phyloP scores from a whole-genome alignment of 2,329 filamentous ascomycete species.

The Capronia coronata region DNA sequence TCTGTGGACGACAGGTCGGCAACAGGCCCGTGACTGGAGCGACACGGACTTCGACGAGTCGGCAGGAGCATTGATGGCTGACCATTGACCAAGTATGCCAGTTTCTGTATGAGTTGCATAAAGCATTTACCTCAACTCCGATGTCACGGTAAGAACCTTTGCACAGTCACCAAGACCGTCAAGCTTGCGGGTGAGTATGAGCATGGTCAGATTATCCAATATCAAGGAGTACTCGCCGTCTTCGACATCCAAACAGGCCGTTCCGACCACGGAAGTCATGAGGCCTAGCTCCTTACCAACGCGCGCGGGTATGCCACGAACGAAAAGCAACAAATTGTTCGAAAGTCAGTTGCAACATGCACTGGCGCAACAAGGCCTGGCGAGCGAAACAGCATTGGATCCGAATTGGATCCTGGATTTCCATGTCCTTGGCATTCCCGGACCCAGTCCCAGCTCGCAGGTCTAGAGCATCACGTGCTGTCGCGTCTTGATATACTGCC shows the following conservation, averaged over 20 bases:
- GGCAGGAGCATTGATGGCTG: conserved; percentile 47
- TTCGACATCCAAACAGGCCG: conserved; percentile 48
- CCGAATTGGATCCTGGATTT: conserved; percentile 48
- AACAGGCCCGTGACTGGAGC: conserved; percentile 51
- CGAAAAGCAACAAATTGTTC: conserved; percentile 44
- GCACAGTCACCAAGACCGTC: conserved; percentile 30
- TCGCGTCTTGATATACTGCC: conserved; percentile 31
- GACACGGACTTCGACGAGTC: conserved; percentile 45
- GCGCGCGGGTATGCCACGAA: conserved; percentile 44
- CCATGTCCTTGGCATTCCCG: conserved; percentile 41
- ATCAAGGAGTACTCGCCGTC: conserved; percentile 42
- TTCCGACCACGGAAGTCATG: conserved; percentile 47
- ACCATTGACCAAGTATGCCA: conserved; percentile 51
- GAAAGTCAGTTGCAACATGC: conserved; percentile 31
- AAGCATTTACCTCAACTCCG: conserved; percentile 44
- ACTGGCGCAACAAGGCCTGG: conserved; percentile 33
- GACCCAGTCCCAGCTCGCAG: conserved; percentile 37
- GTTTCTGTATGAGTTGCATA: conserved; percentile 47
- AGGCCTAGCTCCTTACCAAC: conserved; percentile 43
- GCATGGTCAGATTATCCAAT: conserved; percentile 34
- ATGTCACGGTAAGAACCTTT: too few species aligned
- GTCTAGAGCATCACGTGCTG: conserved; percentile 42
- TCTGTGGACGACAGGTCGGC: conserved; percentile 45
- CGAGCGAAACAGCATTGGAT: conserved; percentile 34
- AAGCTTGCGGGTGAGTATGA: conserved; percentile 34